Conservation (phyloP, 1,284 basidiomycete genomes). For the Apiotrichum sp. region DNA sequence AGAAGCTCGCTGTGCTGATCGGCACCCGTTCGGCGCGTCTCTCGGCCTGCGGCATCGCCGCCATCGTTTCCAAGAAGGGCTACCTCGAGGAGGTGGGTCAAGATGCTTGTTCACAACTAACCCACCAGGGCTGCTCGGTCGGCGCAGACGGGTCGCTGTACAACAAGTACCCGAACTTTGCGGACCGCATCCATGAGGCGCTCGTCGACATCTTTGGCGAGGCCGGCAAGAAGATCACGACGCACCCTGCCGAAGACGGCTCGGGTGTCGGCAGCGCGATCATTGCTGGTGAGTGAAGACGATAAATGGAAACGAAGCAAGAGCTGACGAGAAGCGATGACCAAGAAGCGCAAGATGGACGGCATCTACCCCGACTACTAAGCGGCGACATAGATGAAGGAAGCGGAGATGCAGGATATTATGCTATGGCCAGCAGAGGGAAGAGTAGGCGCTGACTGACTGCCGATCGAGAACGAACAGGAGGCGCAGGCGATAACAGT, state of each 20-base stretch:
- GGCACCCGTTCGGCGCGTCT: slow-evolving; percentile 82
- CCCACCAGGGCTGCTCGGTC: slow-evolving; percentile 61
- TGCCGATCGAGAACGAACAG: no score
- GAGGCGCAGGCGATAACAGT: no score
- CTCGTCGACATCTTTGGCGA: slow-evolving; percentile 88
- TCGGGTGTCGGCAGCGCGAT: slow-evolving; percentile 94
- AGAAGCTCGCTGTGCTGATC: slow-evolving; percentile 79
- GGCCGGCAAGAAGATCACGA: slow-evolving; percentile 79
- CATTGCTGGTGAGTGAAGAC: slow-evolving; percentile 67
- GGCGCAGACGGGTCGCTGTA: slow-evolving; percentile 90
- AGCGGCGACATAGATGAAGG: not conserved
- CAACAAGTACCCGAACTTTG: slow-evolving; percentile 92
- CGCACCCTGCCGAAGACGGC: slow-evolving; percentile 89
- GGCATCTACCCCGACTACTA: slow-evolving; percentile 38
- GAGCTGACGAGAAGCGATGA: slow-evolving; percentile 53
- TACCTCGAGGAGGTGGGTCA: slow-evolving; percentile 56
- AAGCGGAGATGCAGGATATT: not conserved
- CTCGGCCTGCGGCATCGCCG: slow-evolving; percentile 87
- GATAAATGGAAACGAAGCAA: not conserved
- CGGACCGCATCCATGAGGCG: slow-evolving; percentile 81
- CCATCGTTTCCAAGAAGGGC: slow-evolving; percentile 86
- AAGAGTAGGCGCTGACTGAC: no score
- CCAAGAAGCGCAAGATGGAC: slow-evolving; percentile 55
- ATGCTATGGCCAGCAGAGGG: not conserved
- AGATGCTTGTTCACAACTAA: not conserved